Conservation (phyloP, 1,139 yeast genomes). For the Geotrichum candidum region DNA sequence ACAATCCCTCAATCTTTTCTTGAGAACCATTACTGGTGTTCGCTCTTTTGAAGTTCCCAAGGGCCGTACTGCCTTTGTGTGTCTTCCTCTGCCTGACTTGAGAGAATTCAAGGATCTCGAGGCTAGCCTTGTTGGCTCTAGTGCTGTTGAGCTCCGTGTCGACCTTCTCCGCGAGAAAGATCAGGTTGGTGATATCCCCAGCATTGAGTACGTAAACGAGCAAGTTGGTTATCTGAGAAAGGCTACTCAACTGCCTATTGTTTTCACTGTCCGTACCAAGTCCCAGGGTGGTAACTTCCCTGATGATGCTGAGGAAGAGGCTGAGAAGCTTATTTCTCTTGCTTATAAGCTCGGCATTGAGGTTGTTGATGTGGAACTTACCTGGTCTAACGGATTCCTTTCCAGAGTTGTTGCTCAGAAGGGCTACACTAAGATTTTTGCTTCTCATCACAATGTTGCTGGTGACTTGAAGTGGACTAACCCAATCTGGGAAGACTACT, state of each 20-base stretch:
- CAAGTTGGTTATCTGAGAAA: constrained; percentile 68
- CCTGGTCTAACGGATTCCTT: constrained; percentile 42
- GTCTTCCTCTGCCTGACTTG: constrained; percentile 54
- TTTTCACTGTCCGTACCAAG: constrained; percentile 71
- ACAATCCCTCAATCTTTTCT: constrained; percentile 52
- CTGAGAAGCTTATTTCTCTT: constrained; percentile 49
- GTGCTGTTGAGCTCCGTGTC: constrained; percentile 79
- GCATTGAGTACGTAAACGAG: constrained; percentile 52
- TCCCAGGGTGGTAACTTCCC: constrained; percentile 82
- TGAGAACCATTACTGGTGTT: constrained; percentile 61
- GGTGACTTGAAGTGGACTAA: constrained; percentile 61
- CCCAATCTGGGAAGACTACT: constrained; percentile 68
- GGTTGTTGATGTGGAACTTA: constrained; percentile 47
- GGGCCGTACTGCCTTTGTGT: constrained; percentile 62
- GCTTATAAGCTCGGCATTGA: constrained; percentile 62
- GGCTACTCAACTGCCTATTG: constrained; percentile 63
- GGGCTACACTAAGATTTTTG: constrained; percentile 65
- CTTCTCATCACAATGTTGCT: constrained; percentile 69
- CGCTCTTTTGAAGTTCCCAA: constrained; percentile 42
- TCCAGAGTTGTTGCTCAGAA: constrained; percentile 44
- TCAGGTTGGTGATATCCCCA: constrained; percentile 31
- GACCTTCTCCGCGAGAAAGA: constrained; percentile 56
- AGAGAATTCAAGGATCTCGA: constrained; percentile 47
- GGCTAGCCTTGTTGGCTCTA: constrained; percentile 48
- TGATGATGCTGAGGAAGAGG: constrained; percentile 44